A percentile compares a stretch with the other conserved stretches of the same genome.
Evolutionary conservation across 2,329 filamentous ascomycete genomes (phyloP).

Genomic region (Apiospora phragmitis): DNA sequence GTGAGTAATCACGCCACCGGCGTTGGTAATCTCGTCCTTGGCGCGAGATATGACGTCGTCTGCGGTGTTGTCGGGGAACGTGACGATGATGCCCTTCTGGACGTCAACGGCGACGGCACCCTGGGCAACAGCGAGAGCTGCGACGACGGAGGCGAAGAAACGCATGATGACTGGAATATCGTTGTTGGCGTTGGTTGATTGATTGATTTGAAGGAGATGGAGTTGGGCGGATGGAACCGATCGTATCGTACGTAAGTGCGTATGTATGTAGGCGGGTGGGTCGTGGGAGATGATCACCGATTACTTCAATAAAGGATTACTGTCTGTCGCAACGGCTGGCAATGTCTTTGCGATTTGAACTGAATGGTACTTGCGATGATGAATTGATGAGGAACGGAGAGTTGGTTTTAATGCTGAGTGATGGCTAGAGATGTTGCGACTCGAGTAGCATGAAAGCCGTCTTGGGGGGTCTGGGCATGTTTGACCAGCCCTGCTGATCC

Average conservation of each 20-base stretch:
- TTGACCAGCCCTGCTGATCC: neutral
- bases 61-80: conserved; percentile 70
- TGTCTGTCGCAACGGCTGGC: neutral
- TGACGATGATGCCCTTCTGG: conserved; percentile 76
- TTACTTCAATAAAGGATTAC: neutral
- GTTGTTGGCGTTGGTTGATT: neutral
- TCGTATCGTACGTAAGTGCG: neutral
- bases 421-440: neutral
- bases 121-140: conserved; percentile 58
- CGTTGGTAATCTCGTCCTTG: conserved; percentile 67
- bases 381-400: neutral
- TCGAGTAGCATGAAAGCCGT: neutral
- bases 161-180: conserved; percentile 51
- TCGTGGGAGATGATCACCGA: neutral
- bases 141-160: conserved; percentile 52
- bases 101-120: conserved; percentile 62
- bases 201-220: neutral
- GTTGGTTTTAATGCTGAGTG: neutral
- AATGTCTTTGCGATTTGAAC: neutral
- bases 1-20: conserved; percentile 78
- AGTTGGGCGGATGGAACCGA: neutral
- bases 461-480: neutral
- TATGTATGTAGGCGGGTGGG: neutral
- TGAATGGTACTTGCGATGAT: neutral
- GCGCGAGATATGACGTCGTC: conserved; percentile 68